Base-by-base conservation (phyloP, 768 basidiomycete genomes). In the Russula vinacea region DNA sequence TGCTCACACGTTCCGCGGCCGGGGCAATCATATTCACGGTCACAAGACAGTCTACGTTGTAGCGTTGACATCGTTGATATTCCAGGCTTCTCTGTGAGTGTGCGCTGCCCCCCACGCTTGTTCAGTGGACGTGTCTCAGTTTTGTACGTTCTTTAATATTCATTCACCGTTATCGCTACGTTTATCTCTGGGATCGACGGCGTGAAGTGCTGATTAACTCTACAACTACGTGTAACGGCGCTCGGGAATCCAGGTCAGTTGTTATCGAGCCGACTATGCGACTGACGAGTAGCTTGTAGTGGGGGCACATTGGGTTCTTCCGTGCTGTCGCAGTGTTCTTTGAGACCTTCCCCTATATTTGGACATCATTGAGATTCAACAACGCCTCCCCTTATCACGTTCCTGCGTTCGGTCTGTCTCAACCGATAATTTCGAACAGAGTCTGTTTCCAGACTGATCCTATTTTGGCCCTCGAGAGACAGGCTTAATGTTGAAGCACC, bases 1-100 rank as follows among this genome's bases (percentile, higher is more conserved):
- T 26, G 22, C 52, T 47, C 42, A 33, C 56, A 19, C 8, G 35
- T 2, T 17, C 45, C 19, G 4, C 71, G 89, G 88, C 89, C 54
- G 90, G 88, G 10, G 91, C 92, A 2, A 89, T 93, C 69, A 86
- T 93, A 63, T 92, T 92, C 78, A 88, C 89, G 2, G 74, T 70
- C 90, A 93, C 72, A 83, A 80, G 60, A 85, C 84, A 58, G 90
- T 94, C 24, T 93, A 90, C 71, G 89, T 71, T 92, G 14, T 29
- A 29, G 87, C 86, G 1, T 84, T 93, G 68, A 69, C 79, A 47
- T 84, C 89, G 3, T 76, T 93, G n/a, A 69, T 91, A 55, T 55
- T 90, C 3, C 89, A 93, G 70, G 85, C 90, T 3, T 84, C 81
- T 2, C 71, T 90, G 51, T 84, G 84, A 49, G 85, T 90, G 83